Conservation (phyloP, 371 early-diverging fungal genomes). For the Mucor saturninus region DNA sequence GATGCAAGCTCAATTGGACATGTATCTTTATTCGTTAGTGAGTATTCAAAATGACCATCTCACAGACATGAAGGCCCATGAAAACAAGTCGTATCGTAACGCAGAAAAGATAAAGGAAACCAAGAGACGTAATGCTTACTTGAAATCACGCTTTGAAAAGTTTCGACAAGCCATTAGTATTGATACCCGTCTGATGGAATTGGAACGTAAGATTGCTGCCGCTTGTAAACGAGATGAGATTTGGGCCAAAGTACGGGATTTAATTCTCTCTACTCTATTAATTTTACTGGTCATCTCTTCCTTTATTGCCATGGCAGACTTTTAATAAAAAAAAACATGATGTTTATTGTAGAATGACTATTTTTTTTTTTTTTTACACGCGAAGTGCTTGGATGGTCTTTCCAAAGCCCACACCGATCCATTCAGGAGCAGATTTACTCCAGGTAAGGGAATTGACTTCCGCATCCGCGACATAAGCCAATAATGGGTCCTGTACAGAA, state of each 20-base stretch:
- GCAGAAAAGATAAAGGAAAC: slow-evolving; percentile 9
- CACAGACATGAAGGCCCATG: slow-evolving; percentile 13
- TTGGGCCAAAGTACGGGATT: slow-evolving; percentile 23
- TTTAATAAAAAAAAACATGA: not conserved
- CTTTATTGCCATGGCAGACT: not conserved
- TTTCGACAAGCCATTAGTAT: slow-evolving; percentile 21
- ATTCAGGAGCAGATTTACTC: slow-evolving; percentile 72
- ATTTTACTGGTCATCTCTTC: not conserved
- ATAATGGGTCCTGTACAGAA: slow-evolving; percentile 66
- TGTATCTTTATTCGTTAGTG: not conserved
- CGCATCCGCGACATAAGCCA: slow-evolving; percentile 71
- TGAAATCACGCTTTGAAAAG: slow-evolving; percentile 14
- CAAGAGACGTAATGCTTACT: slow-evolving; percentile 12
- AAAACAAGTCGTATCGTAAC: slow-evolving; percentile 6
- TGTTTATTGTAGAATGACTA: too few species aligned
- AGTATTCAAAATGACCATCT: slow-evolving; percentile 1
- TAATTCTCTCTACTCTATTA: slow-evolving; percentile 12
- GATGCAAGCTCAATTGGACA: slow-evolving; percentile 16
- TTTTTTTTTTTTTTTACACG: slow-evolving; percentile 26
- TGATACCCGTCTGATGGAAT: slow-evolving; percentile 19
- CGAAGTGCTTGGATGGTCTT: slow-evolving; percentile 68
- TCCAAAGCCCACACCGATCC: slow-evolving; percentile 77
- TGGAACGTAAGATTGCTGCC: slow-evolving; percentile 22
- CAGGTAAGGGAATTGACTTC: slow-evolving; percentile 78
- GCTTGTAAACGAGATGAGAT: slow-evolving; percentile 27